phyloP scores from a whole-genome alignment of 2,329 filamentous ascomycete genomes.

The Pseudonectria foliicola region DNA sequence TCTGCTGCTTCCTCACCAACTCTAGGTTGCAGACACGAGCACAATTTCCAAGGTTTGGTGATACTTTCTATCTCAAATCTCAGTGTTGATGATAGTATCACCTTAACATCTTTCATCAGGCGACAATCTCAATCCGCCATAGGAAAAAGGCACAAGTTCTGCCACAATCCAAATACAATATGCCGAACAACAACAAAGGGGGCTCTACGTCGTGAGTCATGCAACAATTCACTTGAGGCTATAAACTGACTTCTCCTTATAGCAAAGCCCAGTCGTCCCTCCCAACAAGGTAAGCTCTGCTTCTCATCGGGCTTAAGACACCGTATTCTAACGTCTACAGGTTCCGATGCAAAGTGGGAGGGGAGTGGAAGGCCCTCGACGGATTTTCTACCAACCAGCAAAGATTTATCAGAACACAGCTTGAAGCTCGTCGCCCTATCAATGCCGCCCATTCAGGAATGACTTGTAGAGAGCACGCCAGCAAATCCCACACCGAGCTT shows the following conservation, averaged over 20 bases:
- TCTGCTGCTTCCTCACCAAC: no score
- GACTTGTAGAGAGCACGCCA: constrained; percentile 28
- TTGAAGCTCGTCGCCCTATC: constrained; percentile 7
- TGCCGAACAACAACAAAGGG: no score
- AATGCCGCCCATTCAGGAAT: constrained; percentile 28
- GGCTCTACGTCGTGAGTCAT: constrained; percentile 8
- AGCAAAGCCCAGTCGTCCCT: constrained; percentile 4
- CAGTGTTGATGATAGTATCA: no score
- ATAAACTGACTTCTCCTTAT: background rate
- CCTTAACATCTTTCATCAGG: no score
- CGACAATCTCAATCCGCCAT: no score
- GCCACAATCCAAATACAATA: no score
- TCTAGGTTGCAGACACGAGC: no score
- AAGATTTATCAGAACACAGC: constrained; percentile 15
- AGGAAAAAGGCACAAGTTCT: no score
- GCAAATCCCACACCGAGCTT: constrained; percentile 18
- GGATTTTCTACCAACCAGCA: constrained; percentile 29
- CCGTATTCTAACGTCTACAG: constrained; percentile 12
- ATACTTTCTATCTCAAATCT: no score
- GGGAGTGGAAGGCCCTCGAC: constrained; percentile 27
- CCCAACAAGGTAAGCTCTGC: constrained; percentile 6
- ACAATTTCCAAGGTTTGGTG: no score
- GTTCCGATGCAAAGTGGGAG: constrained; percentile 28
- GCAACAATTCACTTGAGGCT: no score
- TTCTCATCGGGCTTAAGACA: no score